Evolutionary conservation across 345 rosid genomes (phyloP), one percentile per base, ranked within the genome.

Genomic region (Populus davidiana): DNA sequence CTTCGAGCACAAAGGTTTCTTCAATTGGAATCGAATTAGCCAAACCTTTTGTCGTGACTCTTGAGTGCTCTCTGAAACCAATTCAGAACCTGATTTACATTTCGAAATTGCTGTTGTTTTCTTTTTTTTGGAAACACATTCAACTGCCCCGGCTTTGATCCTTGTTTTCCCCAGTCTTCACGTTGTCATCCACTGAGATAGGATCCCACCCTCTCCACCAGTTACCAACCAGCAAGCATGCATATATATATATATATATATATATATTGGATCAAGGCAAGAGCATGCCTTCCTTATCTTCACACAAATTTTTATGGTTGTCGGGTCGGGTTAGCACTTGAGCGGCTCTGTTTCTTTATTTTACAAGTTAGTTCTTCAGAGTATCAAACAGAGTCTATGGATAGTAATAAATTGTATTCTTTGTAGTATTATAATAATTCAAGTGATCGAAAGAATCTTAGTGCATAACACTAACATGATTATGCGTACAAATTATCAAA

Each of bases 141-240:
- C 23, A 65, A 7, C 71, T 35, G 8, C 64, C 44, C 69, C 68
- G 13, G 35, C 69, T 41, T 74, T 41, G 69, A 64, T 21, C 63
- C 63, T 66, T 14, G 71, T 66, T 66, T 66, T 75, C 35, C 12
- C 33, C 71, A 33, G 25, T n/a, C 78, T 33, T 66, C n/a, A 33
- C 62, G 20, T 9, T 69, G 12, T 69, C 29, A 7, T 50, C 38
- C 54, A 72, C 23, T 36, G 13, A 21, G 13, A 54, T 2, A 54
- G 61, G 4, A 54, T 21, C 25, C 20, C 61, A 54, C 61, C 2
- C 8, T 54, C 61, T 54, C 61, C 23, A 7, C n/a, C 23, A 20
- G 36, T 1, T 2, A 54, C 23, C 61, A 20, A 21, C 61, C 9
- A 8, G 8, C n/a, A 41, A 41, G 13, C 44, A 41, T 41, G 2